A percentile compares a stretch with the other conserved stretches of the same genome.
phyloP scores from a whole-genome alignment of 2,329 filamentous ascomycete species.

The Gnomoniopsis smithogilvyi region DNA sequence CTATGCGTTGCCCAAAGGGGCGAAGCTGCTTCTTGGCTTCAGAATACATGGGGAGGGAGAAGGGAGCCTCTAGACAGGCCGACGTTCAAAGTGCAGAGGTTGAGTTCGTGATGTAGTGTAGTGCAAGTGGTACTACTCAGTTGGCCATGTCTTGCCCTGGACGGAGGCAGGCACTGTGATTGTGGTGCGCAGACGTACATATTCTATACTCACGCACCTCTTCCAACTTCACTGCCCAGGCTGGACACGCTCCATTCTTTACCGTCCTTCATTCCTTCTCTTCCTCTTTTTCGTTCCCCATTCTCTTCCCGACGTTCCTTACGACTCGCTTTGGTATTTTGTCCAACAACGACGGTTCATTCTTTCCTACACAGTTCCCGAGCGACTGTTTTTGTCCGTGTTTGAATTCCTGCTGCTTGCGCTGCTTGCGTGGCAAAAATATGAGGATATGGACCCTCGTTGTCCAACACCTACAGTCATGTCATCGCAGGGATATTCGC shows the following conservation, averaged over 20 bases:
- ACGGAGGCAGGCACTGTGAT: not conserved
- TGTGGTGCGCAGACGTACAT: not conserved
- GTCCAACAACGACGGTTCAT: conserved; percentile 21
- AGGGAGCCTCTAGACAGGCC: not conserved
- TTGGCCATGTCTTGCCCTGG: not conserved
- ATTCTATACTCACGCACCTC: conserved; percentile 1
- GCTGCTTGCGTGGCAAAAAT: conserved; percentile 19
- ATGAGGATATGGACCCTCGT: conserved; percentile 34
- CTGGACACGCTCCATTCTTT: conserved; percentile 8
- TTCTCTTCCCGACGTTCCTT: conserved; percentile 29
- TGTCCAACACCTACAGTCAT: conserved; percentile 38
- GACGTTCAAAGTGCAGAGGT: not conserved
- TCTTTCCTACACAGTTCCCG: conserved; percentile 19
- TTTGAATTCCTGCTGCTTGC: conserved; percentile 26
- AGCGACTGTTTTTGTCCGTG: conserved; percentile 4
- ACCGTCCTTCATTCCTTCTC: conserved; percentile 16
- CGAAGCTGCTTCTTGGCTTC: not conserved
- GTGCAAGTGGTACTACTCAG: not conserved
- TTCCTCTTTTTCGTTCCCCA: conserved; percentile 8
- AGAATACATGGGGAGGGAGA: not conserved
- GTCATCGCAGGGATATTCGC: conserved; percentile 49
- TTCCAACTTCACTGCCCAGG: not conserved
- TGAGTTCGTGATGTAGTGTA: not conserved
- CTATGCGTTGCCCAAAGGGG: conserved; percentile 13
- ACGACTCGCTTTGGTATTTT: conserved; percentile 37